Percentiles rank a stretch among this genome's conserved stretches.
Evolutionary conservation across 2,329 filamentous ascomycete genomes (phyloP).

Genomic region (Trichoderma arundinaceum): DNA sequence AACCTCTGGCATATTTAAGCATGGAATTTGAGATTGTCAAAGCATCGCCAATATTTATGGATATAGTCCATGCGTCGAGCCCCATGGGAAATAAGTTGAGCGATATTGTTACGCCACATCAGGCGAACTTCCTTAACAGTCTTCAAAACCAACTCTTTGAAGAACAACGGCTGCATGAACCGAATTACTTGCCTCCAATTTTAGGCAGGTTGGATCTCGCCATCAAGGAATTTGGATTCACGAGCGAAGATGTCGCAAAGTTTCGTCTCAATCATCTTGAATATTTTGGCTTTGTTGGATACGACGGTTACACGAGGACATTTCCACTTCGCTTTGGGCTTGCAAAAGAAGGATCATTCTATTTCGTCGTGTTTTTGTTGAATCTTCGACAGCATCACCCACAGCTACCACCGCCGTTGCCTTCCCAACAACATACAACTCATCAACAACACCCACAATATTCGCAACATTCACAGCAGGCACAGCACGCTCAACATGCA

Average conservation of each 20-base stretch:
- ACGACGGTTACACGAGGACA: conserved; percentile 58
- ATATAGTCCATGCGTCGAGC: conserved; percentile 57
- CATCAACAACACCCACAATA: conserved; percentile 33
- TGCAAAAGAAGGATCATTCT: conserved; percentile 65
- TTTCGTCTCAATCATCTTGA: conserved; percentile 61
- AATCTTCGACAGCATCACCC: conserved; percentile 46
- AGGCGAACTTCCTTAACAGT: conserved; percentile 58
- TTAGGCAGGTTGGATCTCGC: conserved; percentile 61
- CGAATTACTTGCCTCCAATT: conserved; percentile 69
- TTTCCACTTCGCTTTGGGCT: conserved; percentile 61
- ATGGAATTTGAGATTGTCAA: conserved; percentile 64
- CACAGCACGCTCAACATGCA: conserved; percentile 32
- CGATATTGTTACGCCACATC: conserved; percentile 58
- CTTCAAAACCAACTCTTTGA: conserved; percentile 61
- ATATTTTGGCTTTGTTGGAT: conserved; percentile 58
- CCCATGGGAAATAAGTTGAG: conserved; percentile 57
- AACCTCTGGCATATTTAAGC: conserved; percentile 64
- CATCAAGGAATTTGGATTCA: conserved; percentile 61
- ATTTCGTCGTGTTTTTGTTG: conserved; percentile 63
- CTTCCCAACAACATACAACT: conserved; percentile 46
- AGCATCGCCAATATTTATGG: conserved; percentile 60
- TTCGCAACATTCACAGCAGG: not conserved
- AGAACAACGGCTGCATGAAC: conserved; percentile 63
- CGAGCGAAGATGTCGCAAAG: conserved; percentile 57
- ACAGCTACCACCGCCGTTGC: conserved; percentile 45